Percentiles rank a stretch among this genome's conserved stretches.
Conservation (phyloP, 2,329 filamentous ascomycete species). For the Acarospora socialis region DNA sequence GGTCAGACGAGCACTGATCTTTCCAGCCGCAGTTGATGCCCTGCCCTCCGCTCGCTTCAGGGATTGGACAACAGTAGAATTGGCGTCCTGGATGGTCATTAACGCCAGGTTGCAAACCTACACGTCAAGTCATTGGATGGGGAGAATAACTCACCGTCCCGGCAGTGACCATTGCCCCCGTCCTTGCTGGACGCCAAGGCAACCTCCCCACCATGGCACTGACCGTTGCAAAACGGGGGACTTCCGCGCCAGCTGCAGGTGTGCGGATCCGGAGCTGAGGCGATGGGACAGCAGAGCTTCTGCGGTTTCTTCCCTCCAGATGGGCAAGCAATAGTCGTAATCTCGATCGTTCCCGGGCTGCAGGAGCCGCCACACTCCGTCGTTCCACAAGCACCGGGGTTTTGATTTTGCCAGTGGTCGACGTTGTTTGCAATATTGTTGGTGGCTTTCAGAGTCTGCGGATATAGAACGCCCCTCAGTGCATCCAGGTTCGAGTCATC, state of each 20-base stretch:
- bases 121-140: no score
- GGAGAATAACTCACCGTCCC: no score
- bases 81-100: no score
- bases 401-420: constrained; percentile 11
- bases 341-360: constrained; percentile 18
- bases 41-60: constrained; percentile 13
- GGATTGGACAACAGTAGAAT: constrained; percentile 19
- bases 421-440: constrained; percentile 3
- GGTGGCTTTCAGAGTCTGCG: not conserved
- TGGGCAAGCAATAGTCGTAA: constrained; percentile 20
- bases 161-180: no score
- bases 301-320: constrained; percentile 14
- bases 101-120: no score
- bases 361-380: constrained; percentile 19
- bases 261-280: constrained; percentile 18
- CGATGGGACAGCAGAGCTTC: constrained; percentile 22
- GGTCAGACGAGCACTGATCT: constrained; percentile 14
- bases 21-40: constrained; percentile 17
- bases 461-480: constrained; percentile 1
- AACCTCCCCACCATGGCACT: constrained; percentile 23
- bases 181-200: constrained; percentile 18
- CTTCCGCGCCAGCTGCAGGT: constrained; percentile 23
- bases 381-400: constrained; percentile 17
- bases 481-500: not conserved
- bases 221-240: constrained; percentile 19